A percentile compares a stretch with the other conserved stretches of the same genome.
Conservation (phyloP, 2,329 filamentous ascomycete genomes). For the Aureobasidium sp. region DNA sequence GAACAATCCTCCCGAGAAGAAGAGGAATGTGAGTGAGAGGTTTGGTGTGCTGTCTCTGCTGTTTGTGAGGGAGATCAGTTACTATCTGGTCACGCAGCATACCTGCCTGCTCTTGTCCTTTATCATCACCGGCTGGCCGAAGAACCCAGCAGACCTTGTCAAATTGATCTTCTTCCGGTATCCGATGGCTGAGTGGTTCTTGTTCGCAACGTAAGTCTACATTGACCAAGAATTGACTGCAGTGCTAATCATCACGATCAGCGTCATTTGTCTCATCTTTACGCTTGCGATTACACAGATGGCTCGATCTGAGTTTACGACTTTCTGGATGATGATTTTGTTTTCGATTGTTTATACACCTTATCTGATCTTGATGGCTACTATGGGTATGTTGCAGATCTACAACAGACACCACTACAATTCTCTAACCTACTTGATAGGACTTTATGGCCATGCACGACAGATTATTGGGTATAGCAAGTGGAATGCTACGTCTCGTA, state of each 20-base stretch:
- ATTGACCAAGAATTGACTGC: constrained; percentile 22
- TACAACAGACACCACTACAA: background rate
- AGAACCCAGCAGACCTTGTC: constrained; percentile 28
- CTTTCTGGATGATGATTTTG: constrained; percentile 31
- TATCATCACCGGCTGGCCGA: constrained; percentile 37
- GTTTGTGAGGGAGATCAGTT: constrained; percentile 37
- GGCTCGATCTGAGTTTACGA: constrained; percentile 39
- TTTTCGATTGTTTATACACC: constrained; percentile 37
- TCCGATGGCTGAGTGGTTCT: constrained; percentile 39
- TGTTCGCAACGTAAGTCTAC: constrained; percentile 19
- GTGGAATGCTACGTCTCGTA: constrained; percentile 40
- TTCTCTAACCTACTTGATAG: background rate
- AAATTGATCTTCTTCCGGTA: constrained; percentile 41
- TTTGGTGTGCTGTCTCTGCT: constrained; percentile 39
- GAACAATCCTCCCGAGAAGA: constrained; percentile 31
- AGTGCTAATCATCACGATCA: background rate
- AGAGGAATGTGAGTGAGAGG: constrained; percentile 30
- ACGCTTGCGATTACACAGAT: constrained; percentile 40
- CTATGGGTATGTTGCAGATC: constrained; percentile 28
- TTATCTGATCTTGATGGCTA: constrained; percentile 36
- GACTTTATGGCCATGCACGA: constrained; percentile 37
- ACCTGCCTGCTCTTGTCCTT: constrained; percentile 38
- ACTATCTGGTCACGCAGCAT: constrained; percentile 43
- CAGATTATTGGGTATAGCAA: constrained; percentile 37
- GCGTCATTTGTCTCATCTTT: constrained; percentile 34